Base-by-base conservation (phyloP, 2,329 filamentous ascomycete genomes). In the Falciphora oryzae region DNA sequence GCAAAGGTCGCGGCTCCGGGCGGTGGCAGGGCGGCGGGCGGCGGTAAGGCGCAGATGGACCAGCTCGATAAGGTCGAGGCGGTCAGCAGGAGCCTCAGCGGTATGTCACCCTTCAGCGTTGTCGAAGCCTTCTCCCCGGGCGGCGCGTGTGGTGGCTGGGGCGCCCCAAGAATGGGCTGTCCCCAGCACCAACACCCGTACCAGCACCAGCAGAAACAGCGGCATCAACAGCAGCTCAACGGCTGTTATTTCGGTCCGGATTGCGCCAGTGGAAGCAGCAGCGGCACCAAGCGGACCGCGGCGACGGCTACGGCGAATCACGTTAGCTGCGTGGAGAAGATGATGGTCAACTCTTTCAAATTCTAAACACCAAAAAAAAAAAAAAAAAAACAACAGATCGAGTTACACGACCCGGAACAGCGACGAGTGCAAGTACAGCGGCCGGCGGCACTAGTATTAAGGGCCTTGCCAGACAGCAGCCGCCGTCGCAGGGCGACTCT, bases 361-460 rank as follows among this genome's bases (percentile, higher is more conserved):
- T 8, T 53, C 44, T 53, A 53, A 53, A 53, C 38, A 50, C 16
- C 38, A 50, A 50, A 53, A 50, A 32, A 27, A 44, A 61, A 50
- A 53, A 50, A 32, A 27, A 44, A 61, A 35, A 25, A 28, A n/a
- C 4, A 18, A 32, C 61, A 63, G 61, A 63, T 63, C 61, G 61
- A 57, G 28, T 65, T 25, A 62, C 59, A 18, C 32, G 59, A 35
- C 32, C 63, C 18, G 29, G n/a, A 32, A 22, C 35, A 57, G 22
- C 35, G 35, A 25, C 53, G n/a, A 16, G n/a, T 50, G 56, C 18
- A 35, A 58, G 32, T 35, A 61, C 25, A 62, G 61, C 32, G 61
- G n/a, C 63, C 31, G 64, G 68, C 50, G 71, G 72, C 58, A 77
- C 77, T 69, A 85, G 75, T 69, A 90, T 91, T 68, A 85, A 85